These are phyloP conservation scores for Colletotrichum godetiae DNA, from an alignment of 2,329 filamentous ascomycete genomes.

Conservation along the genomic window DNA sequence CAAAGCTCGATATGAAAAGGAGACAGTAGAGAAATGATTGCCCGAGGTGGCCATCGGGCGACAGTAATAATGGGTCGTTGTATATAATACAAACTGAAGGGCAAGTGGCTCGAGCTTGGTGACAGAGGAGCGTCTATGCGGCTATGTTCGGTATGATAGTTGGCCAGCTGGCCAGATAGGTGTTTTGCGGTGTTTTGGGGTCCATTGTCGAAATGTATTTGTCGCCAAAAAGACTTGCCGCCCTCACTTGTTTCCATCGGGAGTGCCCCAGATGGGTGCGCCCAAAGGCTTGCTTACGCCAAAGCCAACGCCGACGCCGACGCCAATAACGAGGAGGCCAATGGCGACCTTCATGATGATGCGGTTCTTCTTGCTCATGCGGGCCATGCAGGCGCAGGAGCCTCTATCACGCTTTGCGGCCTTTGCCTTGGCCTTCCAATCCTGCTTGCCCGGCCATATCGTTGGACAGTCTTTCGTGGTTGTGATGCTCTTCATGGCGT, in stretches of 20 bases:
- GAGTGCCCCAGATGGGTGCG: conserved; percentile 65
- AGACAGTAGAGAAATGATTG: neutral
- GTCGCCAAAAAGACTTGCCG: neutral
- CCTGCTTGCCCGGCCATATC: conserved; percentile 70
- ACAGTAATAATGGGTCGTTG: conserved; percentile 20
- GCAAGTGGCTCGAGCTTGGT: conserved; percentile 22
- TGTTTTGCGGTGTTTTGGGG: neutral
- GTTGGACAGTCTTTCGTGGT: conserved; percentile 60
- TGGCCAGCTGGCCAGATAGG: neutral
- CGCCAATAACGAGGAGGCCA: conserved; percentile 61
- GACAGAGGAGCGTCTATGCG: neutral
- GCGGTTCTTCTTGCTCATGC: conserved; percentile 64
- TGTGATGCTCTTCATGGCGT: conserved; percentile 47
- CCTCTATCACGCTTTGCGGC: conserved; percentile 62
- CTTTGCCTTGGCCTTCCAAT: conserved; percentile 71
- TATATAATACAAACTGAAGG: conserved; percentile 33
- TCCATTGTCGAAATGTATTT: neutral
- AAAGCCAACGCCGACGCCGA: conserved; percentile 67
- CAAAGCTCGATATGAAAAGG: conserved; percentile 1
- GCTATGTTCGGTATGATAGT: conserved; percentile 7
- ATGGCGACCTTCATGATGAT: conserved; percentile 67
- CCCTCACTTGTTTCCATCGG: neutral
- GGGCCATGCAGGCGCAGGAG: conserved; percentile 64
- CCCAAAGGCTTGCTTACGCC: conserved; percentile 71
- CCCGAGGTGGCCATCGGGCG: conserved; percentile 16